phyloP scores from a whole-genome alignment of 177 flowering plant species.

The Vitis hybrid region DNA sequence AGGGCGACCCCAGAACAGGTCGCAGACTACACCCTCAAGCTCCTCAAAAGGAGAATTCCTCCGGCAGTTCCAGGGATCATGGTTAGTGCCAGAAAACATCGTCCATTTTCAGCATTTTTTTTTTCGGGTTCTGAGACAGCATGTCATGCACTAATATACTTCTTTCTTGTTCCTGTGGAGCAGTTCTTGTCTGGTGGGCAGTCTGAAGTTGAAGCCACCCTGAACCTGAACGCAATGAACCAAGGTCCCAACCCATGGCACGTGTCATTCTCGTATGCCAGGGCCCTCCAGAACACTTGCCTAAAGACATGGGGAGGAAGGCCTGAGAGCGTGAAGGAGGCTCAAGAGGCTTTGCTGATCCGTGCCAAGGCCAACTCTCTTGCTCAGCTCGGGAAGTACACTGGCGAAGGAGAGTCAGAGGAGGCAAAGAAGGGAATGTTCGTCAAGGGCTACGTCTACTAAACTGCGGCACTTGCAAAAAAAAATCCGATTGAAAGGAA shows the following conservation, averaged over 20 bases:
- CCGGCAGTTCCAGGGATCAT: slow-evolving; percentile 90
- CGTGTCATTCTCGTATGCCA: slow-evolving; percentile 89
- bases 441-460: slow-evolving; percentile 80
- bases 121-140: background rate
- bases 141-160: background rate
- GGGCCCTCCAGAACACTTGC: slow-evolving; percentile 94
- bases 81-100: slow-evolving; percentile 32
- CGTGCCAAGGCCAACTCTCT: slow-evolving; percentile 87
- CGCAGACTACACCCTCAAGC: slow-evolving; percentile 78
- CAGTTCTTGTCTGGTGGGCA: slow-evolving; percentile 96
- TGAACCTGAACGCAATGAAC: slow-evolving; percentile 94
- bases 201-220: slow-evolving; percentile 90
- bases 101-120: too few species aligned
- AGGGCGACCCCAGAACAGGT: slow-evolving; percentile 70
- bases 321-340: slow-evolving; percentile 79
- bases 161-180: slow-evolving; percentile 5
- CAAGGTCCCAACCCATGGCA: slow-evolving; percentile 90
- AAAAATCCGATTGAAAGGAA: slow-evolving; percentile 9
- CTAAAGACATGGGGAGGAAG: slow-evolving; percentile 91
- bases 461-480: slow-evolving; percentile 17
- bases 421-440: slow-evolving; percentile 84
- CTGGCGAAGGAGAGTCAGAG: slow-evolving; percentile 84
- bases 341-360: slow-evolving; percentile 63
- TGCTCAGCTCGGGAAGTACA: slow-evolving; percentile 90
- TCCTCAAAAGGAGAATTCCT: slow-evolving; percentile 70